Base-by-base conservation (phyloP, 2,329 filamentous ascomycete genomes). In the Drechslerella dactyloides region DNA sequence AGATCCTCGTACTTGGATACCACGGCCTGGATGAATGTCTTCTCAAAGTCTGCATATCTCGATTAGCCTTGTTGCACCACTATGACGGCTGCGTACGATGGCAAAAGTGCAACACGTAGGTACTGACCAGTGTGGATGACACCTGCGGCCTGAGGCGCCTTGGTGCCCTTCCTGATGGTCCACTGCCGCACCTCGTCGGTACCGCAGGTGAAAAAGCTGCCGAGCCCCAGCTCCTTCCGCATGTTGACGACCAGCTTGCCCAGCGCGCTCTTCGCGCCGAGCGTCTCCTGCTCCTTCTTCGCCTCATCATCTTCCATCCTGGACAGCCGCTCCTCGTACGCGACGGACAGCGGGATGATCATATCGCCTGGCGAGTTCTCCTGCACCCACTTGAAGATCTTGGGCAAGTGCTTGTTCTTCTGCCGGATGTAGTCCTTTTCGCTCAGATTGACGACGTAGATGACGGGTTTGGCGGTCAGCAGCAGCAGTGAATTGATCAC, bases 341-440 rank as follows among this genome's bases (percentile, higher is more conserved):
- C 88, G 64, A 97, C 90, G 0, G 94, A 97, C 78, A 99, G 88
- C 73, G 93, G 94, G 69, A 99, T 91, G 78, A 97, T 89, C 57
- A 93, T 90, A 78, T 97, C 93, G 66, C 91, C 92, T 59, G 87
- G 81, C 4, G 93, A 90, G 80, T 99, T 85, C 80, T 90, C 86
- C 83, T 97, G 96, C 81, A 97, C 88, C 94, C 94, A 99, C 80
- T 94, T 90, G 72, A 90, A 91, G 76, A 97, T 89, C 83, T 93
- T 94, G 76, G 90, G 86, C 63, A 99, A 86, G 82, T 99, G 88
- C 88, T 99, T 99, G 87, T 99, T 99, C 89, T 97, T 99, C 84
- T 97, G 94, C 78, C 94, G 90, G 79, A 97, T 89, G 81, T 93
- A 99, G 82, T 99, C 94, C 82, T 88, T 93, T 84, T 99, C 96